A percentile compares a stretch with the other conserved stretches of the same genome.
These are phyloP conservation scores for Sesbania bispinosa DNA, from an alignment of 306 rosid genomes.

Conservation along the genomic window DNA sequence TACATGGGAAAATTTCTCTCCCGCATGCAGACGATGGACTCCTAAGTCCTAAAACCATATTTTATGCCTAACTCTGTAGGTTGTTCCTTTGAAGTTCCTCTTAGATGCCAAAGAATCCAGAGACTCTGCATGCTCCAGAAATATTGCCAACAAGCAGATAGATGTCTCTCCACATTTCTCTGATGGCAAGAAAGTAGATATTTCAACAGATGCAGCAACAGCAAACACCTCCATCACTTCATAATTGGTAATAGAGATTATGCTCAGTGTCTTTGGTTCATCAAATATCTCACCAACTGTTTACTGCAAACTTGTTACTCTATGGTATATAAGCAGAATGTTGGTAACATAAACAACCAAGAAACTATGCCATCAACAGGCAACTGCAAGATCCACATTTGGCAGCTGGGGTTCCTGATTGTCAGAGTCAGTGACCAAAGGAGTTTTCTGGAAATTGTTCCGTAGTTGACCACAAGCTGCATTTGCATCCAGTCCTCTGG, in stretches of 20 bases:
- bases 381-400: conserved; percentile 53
- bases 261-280: conserved; percentile 24
- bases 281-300: conserved; percentile 22
- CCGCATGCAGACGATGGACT: background rate
- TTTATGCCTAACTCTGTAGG: background rate
- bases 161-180: too few species aligned
- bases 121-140: conserved; percentile 3
- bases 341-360: conserved; percentile 1
- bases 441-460: conserved; percentile 78
- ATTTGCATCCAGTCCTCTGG: conserved; percentile 92
- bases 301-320: conserved; percentile 13
- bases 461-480: conserved; percentile 99
- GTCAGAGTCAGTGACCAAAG: conserved; percentile 56
- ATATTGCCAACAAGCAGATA: conserved; percentile 16
- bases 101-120: conserved; percentile 23
- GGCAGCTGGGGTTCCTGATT: conserved; percentile 37
- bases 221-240: conserved; percentile 21
- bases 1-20: conserved; percentile 1
- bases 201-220: conserved; percentile 20
- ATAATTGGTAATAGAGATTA: background rate
- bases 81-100: background rate
- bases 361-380: conserved; percentile 40
- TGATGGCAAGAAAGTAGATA: too few species aligned
- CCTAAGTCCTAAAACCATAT: background rate
- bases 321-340: background rate